Evolutionary conservation across 257 asterid species (phyloP), one percentile per base, ranked within the genome.

Genomic region (Solanum clarkiae): DNA sequence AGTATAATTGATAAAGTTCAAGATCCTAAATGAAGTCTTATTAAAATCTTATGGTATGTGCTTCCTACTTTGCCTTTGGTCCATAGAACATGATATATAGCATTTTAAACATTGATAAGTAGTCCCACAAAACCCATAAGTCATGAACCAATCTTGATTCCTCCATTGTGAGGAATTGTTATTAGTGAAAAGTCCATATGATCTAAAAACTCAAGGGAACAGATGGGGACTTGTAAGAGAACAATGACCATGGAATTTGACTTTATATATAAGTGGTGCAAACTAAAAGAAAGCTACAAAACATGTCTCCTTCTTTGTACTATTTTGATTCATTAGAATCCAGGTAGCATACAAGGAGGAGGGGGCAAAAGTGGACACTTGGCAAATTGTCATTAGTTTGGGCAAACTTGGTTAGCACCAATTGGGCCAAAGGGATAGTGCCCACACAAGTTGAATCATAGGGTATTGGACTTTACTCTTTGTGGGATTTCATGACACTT

Each of bases 231-330:
- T 86, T 49, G 53, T 29, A 14, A 59, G 86, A 84, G 77, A 81
- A 86, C 86, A 84, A 68, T 92, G 89, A 59, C 92, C 90, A 81
- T 84, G 83, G 56, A 59, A 88, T 82, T 26, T 22, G 32, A 89
- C 91, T 92, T 90, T 87, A 86, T 82, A 85, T 82, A 84, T 89
- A 83, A 77, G 82, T 91, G 98, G 94, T 90, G 87, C 86, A 68
- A 53, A 88, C 86, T 7, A 87, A 94, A 91, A 87, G 96, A 92
- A 90, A 91, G 89, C 88, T 77, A 91, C 93, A 84, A 81, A 89
- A 87, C 93, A 89, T 87, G 91, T 26, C 70, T 54, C 75, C 29
- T 86, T 89, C 57, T 44, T 42, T 60, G 36, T 80, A 36, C 42
- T 36, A 40, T 16, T 42, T 16, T 65, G 24, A 63, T 80, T 66